These are phyloP conservation scores for Sonneratia alba DNA, from an alignment of 345 rosid species.

Conservation along the genomic window DNA sequence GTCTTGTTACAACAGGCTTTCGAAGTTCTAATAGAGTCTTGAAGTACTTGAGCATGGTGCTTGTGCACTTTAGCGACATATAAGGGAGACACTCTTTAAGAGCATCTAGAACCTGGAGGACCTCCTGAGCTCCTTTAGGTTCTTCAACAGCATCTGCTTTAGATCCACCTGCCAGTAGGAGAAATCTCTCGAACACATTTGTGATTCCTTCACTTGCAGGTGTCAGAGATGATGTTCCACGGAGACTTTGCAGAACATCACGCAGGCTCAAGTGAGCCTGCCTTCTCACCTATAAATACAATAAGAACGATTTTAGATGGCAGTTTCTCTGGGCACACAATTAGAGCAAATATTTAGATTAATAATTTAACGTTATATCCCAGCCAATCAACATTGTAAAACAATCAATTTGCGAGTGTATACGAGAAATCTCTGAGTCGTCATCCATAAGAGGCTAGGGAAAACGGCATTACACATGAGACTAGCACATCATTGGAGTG, in stretches of 20 bases:
- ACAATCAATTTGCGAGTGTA: background rate
- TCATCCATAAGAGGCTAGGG: background rate
- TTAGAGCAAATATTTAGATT: background rate
- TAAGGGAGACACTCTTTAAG: conserved; percentile 73
- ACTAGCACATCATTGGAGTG: background rate
- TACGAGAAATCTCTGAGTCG: background rate
- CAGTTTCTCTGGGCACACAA: background rate
- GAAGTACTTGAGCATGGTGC: conserved; percentile 48
- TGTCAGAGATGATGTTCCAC: conserved; percentile 32
- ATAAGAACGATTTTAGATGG: background rate
- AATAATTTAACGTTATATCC: background rate
- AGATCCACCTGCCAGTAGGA: conserved; percentile 65
- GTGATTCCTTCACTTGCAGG: conserved; percentile 73
- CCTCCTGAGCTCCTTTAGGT: conserved; percentile 68
- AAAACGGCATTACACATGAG: background rate
- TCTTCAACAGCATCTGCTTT: conserved; percentile 35
- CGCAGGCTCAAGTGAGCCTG: conserved; percentile 52
- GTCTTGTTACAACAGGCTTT: conserved; percentile 56
- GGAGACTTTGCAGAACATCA: conserved; percentile 47
- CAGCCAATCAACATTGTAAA: background rate
- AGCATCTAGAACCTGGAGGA: conserved; percentile 52
- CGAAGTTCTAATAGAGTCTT: conserved; percentile 52
- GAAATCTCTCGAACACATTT: conserved; percentile 49
- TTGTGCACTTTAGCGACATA: conserved; percentile 45
- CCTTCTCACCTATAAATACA: conserved; percentile 51